A percentile compares a stretch with the other conserved stretches of the same genome.
phyloP scores from a whole-genome alignment of 495 filamentous ascomycete genomes.

The Tuber microsphaerosporum region DNA sequence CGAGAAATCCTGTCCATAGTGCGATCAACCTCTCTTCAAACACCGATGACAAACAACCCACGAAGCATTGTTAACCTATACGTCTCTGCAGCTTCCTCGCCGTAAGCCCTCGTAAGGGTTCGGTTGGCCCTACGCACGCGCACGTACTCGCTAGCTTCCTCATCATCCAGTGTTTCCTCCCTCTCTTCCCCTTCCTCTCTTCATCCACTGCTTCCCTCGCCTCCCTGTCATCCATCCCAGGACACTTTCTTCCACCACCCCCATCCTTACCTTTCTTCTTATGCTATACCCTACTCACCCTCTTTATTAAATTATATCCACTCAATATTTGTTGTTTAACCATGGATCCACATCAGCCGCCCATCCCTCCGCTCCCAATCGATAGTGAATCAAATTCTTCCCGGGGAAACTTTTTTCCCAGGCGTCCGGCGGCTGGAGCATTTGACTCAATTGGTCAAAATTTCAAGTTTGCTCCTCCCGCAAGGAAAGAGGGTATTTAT shows the following conservation, averaged over 20 bases:
- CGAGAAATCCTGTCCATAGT: not conserved
- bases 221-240: not conserved
- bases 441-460: constrained; percentile 30
- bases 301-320: not conserved
- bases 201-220: not conserved
- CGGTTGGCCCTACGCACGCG: not conserved
- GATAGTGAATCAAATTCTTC: not conserved
- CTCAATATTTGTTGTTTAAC: not conserved
- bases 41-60: not conserved
- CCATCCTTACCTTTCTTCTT: not conserved
- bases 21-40: not conserved
- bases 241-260: not conserved
- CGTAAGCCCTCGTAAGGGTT: not conserved
- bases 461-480: constrained; percentile 26
- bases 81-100: not conserved
- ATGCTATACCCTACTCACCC: not conserved
- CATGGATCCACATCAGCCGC: not conserved
- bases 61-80: not conserved
- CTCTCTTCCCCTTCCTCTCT: not conserved
- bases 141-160: not conserved
- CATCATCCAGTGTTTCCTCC: not conserved
- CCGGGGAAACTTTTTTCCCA: not conserved
- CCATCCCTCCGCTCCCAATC: not conserved
- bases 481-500: constrained; percentile 10
- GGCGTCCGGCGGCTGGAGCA: constrained; percentile 13